These are phyloP conservation scores for Arabidopsis lyrata DNA, from an alignment of 441 rosid genomes.

Conservation along the genomic window DNA sequence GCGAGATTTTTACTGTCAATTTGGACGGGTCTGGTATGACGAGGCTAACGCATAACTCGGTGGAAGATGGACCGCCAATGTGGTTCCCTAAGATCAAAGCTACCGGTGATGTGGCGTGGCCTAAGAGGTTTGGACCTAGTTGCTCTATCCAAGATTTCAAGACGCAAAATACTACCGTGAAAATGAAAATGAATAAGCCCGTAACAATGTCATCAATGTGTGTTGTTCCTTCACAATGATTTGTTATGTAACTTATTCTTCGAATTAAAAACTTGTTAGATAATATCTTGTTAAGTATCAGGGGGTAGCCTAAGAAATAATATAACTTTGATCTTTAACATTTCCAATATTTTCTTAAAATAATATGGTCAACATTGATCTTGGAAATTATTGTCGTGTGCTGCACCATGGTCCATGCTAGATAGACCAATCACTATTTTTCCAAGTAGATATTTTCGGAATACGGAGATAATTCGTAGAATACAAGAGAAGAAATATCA, in stretches of 20 bases:
- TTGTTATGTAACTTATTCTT: neutral
- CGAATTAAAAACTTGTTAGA: neutral
- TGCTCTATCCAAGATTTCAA: constrained; percentile 81
- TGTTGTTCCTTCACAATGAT: constrained; percentile 19
- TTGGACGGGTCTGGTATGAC: constrained; percentile 80
- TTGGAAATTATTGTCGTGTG: neutral
- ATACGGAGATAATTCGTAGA: neutral
- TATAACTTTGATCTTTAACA: neutral
- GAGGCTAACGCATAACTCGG: constrained; percentile 79
- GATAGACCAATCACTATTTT: neutral
- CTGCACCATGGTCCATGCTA: constrained; percentile 2
- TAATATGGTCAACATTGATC: neutral
- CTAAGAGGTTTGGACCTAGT: constrained; percentile 45
- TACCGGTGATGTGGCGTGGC: constrained; percentile 64
- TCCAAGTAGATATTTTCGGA: neutral
- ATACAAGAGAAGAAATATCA: neutral
- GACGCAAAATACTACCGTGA: constrained; percentile 58
- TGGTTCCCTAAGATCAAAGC: constrained; percentile 63
- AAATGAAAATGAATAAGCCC: constrained; percentile 14
- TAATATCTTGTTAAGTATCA: constrained; percentile 15
- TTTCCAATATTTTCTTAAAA: neutral
- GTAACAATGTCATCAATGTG: constrained; percentile 23
- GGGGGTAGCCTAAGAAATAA: neutral
- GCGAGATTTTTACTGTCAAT: constrained; percentile 75
- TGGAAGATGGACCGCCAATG: constrained; percentile 84